phyloP scores from a whole-genome alignment of 2,329 filamentous ascomycete species.

The Colletotrichum sp. region DNA sequence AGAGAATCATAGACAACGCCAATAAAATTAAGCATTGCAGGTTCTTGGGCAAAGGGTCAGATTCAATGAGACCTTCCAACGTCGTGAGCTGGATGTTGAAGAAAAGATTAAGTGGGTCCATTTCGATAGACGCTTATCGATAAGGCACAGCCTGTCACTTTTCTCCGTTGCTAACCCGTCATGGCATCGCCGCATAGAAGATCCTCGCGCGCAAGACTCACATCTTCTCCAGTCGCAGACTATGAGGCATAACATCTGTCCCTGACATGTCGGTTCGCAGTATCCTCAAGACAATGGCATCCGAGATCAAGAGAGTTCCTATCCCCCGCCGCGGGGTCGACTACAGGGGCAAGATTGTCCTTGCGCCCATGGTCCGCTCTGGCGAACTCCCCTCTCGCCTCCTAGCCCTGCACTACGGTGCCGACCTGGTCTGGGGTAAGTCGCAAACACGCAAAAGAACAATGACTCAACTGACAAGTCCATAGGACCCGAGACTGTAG shows the following conservation, averaged over 20 bases:
- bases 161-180: conserved; percentile 15
- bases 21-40: background rate
- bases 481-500: conserved; percentile 88
- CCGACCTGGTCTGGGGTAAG: conserved; percentile 93
- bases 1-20: background rate
- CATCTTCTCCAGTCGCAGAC: background rate
- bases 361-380: conserved; percentile 98
- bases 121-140: conserved; percentile 12
- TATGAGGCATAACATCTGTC: background rate
- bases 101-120: background rate
- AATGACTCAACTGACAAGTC: background rate
- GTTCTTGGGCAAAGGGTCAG: background rate
- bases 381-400: conserved; percentile 92
- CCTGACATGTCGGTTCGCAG: conserved; percentile 19
- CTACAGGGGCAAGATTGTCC: conserved; percentile 91
- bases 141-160: conserved; percentile 1
- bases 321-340: conserved; percentile 90
- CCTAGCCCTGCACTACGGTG: conserved; percentile 90
- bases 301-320: conserved; percentile 70
- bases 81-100: background rate
- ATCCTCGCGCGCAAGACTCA: background rate
- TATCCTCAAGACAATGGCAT: conserved; percentile 60
- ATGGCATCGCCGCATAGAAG: conserved; percentile 12
- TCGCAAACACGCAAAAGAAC: conserved; percentile 14
- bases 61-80: background rate